Evolutionary conservation across 1,139 yeast species (phyloP), one percentile per base, ranked within the genome.

Genomic region (Saccharomycopsis hybrid): DNA sequence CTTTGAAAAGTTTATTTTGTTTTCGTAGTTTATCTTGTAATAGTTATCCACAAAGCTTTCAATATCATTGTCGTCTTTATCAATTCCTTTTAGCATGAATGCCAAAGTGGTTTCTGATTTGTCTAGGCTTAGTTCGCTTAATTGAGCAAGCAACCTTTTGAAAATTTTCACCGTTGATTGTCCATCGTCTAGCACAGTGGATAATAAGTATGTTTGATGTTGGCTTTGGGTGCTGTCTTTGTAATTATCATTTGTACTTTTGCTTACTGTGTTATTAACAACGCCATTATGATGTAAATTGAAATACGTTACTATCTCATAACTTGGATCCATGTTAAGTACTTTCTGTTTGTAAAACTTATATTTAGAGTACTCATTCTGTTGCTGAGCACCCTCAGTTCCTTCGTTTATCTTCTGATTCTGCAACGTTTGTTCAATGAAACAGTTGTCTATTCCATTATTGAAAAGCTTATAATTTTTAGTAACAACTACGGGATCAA

Each of bases 31-130:
- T 25, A 36, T 11, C 18, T 33, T 38, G 35, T n/a, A 49, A 47
- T 50, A 50, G 30, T 50, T 50, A 11, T 46, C 50, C 38, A 50
- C 30, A 39, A 47, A 50, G 7, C 13, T 33, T 28, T 50, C 53
- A n/a, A 50, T 44, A 3, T 33, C 8, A 11, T 18, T 43, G 18
- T 50, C 51, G 7, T 32, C 30, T 27, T 11, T 27, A 5, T 36
- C 36, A 31, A 25, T 37, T 5, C 44, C 25, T 29, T 41, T 33
- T 5, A 50, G 8, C 25, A 46, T 13, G 5, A 50, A 27, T 9
- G 44, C 43, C 9, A 50, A 24, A 8, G 48, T 43, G 5, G 48
- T 27, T 25, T 25, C 24, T 11, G 18, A 30, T 5, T 30, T 11
- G n/a, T 43, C 43, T 25, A 35, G 11, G 27, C 5, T 32, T 9